Conservation (phyloP, 2,329 filamentous ascomycete genomes). For the Colletotrichum destructivum region DNA sequence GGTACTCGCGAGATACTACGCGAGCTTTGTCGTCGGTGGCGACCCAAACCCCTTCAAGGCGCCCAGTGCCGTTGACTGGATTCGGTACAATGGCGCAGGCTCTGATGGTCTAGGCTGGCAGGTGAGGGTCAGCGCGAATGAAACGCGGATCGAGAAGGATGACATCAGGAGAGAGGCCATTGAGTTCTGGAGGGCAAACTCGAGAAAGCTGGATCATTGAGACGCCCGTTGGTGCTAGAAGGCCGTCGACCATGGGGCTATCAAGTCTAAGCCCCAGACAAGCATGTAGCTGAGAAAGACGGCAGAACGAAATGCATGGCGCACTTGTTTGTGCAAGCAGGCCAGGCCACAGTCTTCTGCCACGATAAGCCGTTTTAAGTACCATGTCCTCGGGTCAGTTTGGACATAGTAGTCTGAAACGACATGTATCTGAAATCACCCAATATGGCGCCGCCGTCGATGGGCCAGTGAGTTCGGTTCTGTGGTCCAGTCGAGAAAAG, state of each 20-base stretch:
- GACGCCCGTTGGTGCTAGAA: too few relatives aligned
- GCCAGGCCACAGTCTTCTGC: too few relatives aligned
- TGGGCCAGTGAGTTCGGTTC: constrained; percentile 81
- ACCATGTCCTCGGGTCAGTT: too few relatives aligned
- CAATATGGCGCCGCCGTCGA: constrained; percentile 73
- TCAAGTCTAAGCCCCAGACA: too few relatives aligned
- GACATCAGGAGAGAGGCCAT: constrained; percentile 20
- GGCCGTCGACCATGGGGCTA: too few relatives aligned
- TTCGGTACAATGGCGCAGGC: not conserved
- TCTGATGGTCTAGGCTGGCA: constrained; percentile 16
- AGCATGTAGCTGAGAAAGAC: too few relatives aligned
- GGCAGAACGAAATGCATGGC: too few relatives aligned
- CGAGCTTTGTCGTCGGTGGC: constrained; percentile 55
- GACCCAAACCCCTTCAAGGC: constrained; percentile 51
- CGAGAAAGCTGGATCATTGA: constrained; percentile 17
- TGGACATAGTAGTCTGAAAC: too few relatives aligned
- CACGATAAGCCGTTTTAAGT: too few relatives aligned
- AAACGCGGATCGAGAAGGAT: constrained; percentile 18
- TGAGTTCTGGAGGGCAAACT: constrained; percentile 23
- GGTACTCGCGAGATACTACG: constrained; percentile 45
- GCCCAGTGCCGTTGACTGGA: constrained; percentile 45
- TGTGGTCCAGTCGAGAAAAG: constrained; percentile 27
- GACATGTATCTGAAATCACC: too few relatives aligned
- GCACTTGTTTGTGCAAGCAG: too few relatives aligned
- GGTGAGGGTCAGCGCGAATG: constrained; percentile 19